These are phyloP conservation scores for Camellia granthamiana DNA, from an alignment of 148 eudicot genomes.

Conservation along the genomic window DNA sequence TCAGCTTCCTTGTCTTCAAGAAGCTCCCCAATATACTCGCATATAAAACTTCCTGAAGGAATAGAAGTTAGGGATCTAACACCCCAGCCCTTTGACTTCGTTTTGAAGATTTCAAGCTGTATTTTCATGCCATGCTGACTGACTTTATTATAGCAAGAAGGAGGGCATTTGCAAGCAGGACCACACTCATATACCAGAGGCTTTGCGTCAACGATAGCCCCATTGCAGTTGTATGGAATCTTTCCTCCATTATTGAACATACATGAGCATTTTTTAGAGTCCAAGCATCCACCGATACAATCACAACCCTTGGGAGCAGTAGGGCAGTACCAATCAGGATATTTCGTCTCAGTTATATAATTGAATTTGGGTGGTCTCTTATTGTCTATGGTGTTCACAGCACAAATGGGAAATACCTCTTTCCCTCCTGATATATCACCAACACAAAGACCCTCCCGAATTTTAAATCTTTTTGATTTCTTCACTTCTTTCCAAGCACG, in stretches of 20 bases:
- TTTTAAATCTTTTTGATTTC: slow-evolving; percentile 41
- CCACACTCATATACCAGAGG: slow-evolving; percentile 87
- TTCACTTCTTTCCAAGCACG: slow-evolving; percentile 71
- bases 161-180: slow-evolving; percentile 72
- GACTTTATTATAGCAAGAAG: slow-evolving; percentile 76
- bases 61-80: slow-evolving; percentile 68
- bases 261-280: slow-evolving; percentile 61
- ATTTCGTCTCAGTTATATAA: slow-evolving; percentile 56
- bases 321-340: slow-evolving; percentile 61
- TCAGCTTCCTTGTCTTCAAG: slow-evolving; percentile 89
- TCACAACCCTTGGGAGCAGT: slow-evolving; percentile 58
- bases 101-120: slow-evolving; percentile 88
- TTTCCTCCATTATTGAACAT: slow-evolving; percentile 66
- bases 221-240: slow-evolving; percentile 72
- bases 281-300: slow-evolving; percentile 59
- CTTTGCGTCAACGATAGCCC: slow-evolving; percentile 78
- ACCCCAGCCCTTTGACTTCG: slow-evolving; percentile 86
- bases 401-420: slow-evolving; percentile 51
- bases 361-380: slow-evolving; percentile 64
- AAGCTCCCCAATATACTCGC: slow-evolving; percentile 65
- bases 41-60: slow-evolving; percentile 84
- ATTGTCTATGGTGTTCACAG: slow-evolving; percentile 61
- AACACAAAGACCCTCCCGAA: slow-evolving; percentile 47
- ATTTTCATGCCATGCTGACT: slow-evolving; percentile 68
- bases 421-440: slow-evolving; percentile 60